A percentile compares a stretch with the other conserved stretches of the same genome.
These are phyloP conservation scores for Russula sp. DNA, from an alignment of 768 basidiomycete species.

Conservation along the genomic window DNA sequence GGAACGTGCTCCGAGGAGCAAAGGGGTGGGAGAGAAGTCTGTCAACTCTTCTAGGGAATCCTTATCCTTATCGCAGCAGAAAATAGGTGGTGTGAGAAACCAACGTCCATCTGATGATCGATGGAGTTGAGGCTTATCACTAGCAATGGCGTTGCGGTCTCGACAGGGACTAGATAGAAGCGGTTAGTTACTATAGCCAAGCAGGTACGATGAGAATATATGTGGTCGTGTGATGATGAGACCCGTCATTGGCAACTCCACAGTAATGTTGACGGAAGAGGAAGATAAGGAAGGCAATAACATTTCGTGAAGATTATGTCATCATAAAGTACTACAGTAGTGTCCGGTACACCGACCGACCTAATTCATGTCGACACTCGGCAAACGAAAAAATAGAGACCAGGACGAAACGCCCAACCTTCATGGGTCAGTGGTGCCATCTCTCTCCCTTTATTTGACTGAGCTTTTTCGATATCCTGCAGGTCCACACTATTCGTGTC, in stretches of 20 bases:
- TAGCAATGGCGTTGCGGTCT: not conserved
- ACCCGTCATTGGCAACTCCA: too few relatives aligned
- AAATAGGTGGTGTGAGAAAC: not conserved
- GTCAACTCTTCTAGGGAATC: not conserved
- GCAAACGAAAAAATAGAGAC: slow-evolving; percentile 42
- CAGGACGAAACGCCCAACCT: slow-evolving; percentile 25
- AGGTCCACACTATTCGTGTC: slow-evolving; percentile 91
- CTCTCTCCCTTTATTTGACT: not conserved
- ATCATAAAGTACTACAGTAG: not conserved
- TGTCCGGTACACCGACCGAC: too few relatives aligned
- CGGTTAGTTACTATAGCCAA: not conserved
- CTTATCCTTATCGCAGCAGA: slow-evolving; percentile 6
- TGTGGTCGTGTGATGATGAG: not conserved
- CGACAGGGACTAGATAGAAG: not conserved
- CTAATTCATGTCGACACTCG: slow-evolving; percentile 30
- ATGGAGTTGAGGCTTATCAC: not conserved
- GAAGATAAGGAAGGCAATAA: too few relatives aligned
- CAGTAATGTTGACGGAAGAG: too few relatives aligned
- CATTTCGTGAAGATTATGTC: not conserved
- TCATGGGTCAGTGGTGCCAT: slow-evolving; percentile 33
- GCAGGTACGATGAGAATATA: not conserved
- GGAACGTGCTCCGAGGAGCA: not conserved
- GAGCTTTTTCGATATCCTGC: slow-evolving; percentile 15
- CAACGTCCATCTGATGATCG: too few relatives aligned
- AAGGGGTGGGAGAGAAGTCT: not conserved